Conservation (phyloP, 495 filamentous ascomycete species). For the Recurvomyces mirabilis region DNA sequence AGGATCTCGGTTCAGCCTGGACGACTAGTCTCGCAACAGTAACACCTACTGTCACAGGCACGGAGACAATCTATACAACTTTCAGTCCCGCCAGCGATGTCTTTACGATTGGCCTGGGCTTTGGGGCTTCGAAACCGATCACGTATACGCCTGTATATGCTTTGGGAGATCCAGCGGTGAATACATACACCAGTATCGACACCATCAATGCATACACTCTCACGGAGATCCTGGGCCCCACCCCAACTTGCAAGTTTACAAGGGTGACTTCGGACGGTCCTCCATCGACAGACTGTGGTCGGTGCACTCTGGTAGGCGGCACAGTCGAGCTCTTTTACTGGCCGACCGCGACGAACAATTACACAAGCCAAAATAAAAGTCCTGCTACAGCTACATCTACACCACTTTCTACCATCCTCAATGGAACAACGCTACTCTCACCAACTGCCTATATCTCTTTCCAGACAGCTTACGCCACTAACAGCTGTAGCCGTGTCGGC, state of each 20-base stretch:
- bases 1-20: neutral
- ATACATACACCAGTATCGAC: neutral
- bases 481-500: slow-evolving; percentile 5
- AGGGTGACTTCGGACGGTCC: neutral
- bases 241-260: slow-evolving; percentile 7
- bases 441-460: slow-evolving; percentile 2
- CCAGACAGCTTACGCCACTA: slow-evolving; percentile 1
- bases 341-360: too few relatives aligned
- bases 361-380: too few relatives aligned
- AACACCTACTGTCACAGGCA: neutral
- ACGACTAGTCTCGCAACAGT: neutral
- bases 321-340: neutral
- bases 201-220: too few relatives aligned
- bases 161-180: neutral
- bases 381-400: too few relatives aligned
- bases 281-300: neutral
- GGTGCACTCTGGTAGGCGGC: neutral
- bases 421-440: neutral
- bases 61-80: neutral
- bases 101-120: neutral
- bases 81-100: neutral
- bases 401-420: neutral
- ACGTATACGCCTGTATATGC: slow-evolving; percentile 11
- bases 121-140: neutral
- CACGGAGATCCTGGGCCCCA: neutral